Conservation (phyloP, 1,284 basidiomycete species). For the Irpex rosettiformis region DNA sequence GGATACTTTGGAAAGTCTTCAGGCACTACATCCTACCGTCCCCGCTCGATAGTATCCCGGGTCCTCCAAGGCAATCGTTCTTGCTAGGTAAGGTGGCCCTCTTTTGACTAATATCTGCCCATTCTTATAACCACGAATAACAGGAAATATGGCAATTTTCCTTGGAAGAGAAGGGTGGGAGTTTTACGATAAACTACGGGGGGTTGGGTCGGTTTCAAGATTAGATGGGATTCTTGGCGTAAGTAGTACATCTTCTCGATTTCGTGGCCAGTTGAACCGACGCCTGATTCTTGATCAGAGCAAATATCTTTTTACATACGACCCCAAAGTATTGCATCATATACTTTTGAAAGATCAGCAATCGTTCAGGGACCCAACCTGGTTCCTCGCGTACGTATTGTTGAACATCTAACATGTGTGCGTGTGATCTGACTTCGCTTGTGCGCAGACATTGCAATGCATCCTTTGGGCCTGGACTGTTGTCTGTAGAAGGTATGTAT, state of each 20-base stretch:
- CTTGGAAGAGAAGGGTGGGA: not conserved
- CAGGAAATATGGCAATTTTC: not conserved
- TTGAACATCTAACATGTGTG: not conserved
- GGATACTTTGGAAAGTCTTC: not conserved
- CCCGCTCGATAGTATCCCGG: not conserved
- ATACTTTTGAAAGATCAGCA: not conserved
- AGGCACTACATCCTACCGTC: not conserved
- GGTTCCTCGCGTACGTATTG: slow-evolving; percentile 1
- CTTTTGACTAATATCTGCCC: no score
- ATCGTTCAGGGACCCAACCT: not conserved
- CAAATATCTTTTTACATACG: not conserved
- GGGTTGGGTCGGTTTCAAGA: not conserved
- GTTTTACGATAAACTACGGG: not conserved
- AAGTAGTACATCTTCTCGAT: not conserved
- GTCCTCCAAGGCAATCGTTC: not conserved
- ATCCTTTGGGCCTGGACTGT: not conserved
- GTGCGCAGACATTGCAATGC: not conserved
- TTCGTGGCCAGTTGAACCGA: no score
- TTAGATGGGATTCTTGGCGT: not conserved
- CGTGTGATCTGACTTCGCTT: not conserved
- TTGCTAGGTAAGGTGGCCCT: not conserved
- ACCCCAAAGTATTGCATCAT: not conserved
- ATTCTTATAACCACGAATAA: no score
- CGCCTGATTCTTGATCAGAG: not conserved
- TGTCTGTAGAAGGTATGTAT: not conserved